phyloP scores from a whole-genome alignment of 768 basidiomycete genomes.

The Daedaleopsis sinensis region DNA sequence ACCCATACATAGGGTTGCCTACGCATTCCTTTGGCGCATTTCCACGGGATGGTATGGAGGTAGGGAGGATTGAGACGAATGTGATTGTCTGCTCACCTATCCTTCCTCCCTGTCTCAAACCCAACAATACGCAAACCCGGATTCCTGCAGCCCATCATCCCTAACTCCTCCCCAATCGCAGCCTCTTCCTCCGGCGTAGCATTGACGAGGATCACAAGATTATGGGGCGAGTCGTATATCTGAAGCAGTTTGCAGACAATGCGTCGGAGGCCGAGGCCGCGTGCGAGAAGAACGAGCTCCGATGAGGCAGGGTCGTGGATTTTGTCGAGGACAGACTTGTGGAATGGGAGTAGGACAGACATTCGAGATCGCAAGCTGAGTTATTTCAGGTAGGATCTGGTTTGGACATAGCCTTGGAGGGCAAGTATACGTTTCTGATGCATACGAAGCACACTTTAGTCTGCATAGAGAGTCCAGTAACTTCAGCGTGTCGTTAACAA shows the following conservation, averaged over 20 bases:
- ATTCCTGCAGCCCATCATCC: constrained; percentile 87
- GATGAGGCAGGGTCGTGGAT: constrained; percentile 76
- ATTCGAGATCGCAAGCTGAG: constrained; percentile 7
- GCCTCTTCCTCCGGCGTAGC: constrained; percentile 86
- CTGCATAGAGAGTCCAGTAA: too few species aligned
- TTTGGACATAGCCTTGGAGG: too few species aligned
- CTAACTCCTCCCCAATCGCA: constrained; percentile 90
- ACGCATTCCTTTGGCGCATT: background rate
- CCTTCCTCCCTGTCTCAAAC: constrained; percentile 78
- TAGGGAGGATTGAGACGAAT: background rate
- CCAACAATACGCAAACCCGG: constrained; percentile 84
- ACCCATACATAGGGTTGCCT: background rate
- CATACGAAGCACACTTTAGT: too few species aligned
- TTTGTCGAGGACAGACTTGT: constrained; percentile 65
- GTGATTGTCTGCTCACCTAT: constrained; percentile 57
- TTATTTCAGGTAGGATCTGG: too few species aligned
- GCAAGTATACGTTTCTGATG: too few species aligned
- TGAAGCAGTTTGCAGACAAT: constrained; percentile 87
- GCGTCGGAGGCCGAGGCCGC: constrained; percentile 86
- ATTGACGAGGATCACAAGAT: constrained; percentile 83
- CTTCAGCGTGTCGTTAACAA: too few species aligned
- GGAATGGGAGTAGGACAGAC: constrained; percentile 56
- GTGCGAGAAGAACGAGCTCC: constrained; percentile 79
- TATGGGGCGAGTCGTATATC: constrained; percentile 87
- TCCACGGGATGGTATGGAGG: background rate